These are phyloP conservation scores for Parastagonospora avenae DNA, from an alignment of 2,329 filamentous ascomycete genomes.

Conservation along the genomic window DNA sequence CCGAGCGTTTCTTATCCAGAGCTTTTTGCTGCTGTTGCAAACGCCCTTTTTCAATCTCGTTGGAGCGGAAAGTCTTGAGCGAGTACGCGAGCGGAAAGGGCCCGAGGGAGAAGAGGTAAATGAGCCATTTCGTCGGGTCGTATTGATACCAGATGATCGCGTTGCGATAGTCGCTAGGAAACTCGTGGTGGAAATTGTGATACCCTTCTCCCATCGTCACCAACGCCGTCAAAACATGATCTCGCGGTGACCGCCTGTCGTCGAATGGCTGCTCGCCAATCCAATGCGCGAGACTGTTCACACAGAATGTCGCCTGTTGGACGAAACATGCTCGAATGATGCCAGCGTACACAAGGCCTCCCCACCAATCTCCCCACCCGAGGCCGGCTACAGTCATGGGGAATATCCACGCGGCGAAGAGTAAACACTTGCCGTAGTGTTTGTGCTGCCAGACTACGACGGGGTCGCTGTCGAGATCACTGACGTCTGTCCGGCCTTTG, in stretches of 20 bases:
- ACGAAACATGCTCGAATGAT: constrained; percentile 56
- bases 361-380: constrained; percentile 55
- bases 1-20: constrained; percentile 41
- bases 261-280: constrained; percentile 54
- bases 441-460: constrained; percentile 56
- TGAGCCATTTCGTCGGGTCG: constrained; percentile 50
- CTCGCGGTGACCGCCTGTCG: constrained; percentile 44
- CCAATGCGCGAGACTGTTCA: constrained; percentile 59
- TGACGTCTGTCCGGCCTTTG: constrained; percentile 55
- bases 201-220: constrained; percentile 51
- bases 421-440: constrained; percentile 51
- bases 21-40: constrained; percentile 49
- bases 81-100: constrained; percentile 42
- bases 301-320: constrained; percentile 59
- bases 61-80: constrained; percentile 48
- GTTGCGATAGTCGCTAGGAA: constrained; percentile 49
- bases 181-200: constrained; percentile 51
- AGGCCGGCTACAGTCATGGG: constrained; percentile 53
- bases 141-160: constrained; percentile 47
- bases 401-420: constrained; percentile 51
- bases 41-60: constrained; percentile 50
- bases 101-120: constrained; percentile 38
- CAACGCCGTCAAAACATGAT: constrained; percentile 46
- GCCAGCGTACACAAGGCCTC: constrained; percentile 56
- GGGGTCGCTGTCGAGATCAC: constrained; percentile 56